phyloP scores from a whole-genome alignment of 768 basidiomycete genomes.

The Boletus tylopilopsis region DNA sequence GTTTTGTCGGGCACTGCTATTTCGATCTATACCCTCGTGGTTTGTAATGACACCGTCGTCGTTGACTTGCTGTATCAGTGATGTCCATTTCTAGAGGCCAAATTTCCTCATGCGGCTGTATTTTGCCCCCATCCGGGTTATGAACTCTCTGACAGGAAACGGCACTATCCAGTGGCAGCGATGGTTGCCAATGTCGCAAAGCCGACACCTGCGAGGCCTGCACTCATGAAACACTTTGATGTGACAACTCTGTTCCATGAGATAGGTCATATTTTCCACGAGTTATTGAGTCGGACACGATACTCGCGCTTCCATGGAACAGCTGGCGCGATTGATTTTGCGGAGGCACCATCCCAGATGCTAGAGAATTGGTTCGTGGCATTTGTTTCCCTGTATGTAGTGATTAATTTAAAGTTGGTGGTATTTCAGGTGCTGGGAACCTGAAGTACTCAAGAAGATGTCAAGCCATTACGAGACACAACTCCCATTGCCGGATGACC shows the following conservation, averaged over 20 bases:
- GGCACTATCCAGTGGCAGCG: constrained; percentile 69
- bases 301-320: constrained; percentile 83
- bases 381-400: not conserved
- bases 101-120: constrained; percentile 86
- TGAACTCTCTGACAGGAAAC: constrained; percentile 48
- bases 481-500: constrained; percentile 62
- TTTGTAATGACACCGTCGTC: constrained; percentile 18
- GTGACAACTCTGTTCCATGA: constrained; percentile 93
- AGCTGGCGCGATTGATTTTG: constrained; percentile 75
- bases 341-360: constrained; percentile 91
- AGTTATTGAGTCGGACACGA: constrained; percentile 63
- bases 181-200: constrained; percentile 95
- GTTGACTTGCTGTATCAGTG: constrained; percentile 1
- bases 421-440: constrained; percentile 69
- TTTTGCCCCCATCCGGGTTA: constrained; percentile 75
- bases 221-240: constrained; percentile 82
- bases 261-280: constrained; percentile 76
- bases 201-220: constrained; percentile 73
- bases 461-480: constrained; percentile 76
- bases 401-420: not conserved
- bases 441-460: constrained; percentile 69
- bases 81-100: constrained; percentile 49
- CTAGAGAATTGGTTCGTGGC: constrained; percentile 74
- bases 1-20: constrained; percentile 82
- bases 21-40: constrained; percentile 86